Evolutionary conservation across 2,329 filamentous ascomycete species (phyloP), one percentile per base, ranked within the genome.

Genomic region (Xylaria polymorpha): DNA sequence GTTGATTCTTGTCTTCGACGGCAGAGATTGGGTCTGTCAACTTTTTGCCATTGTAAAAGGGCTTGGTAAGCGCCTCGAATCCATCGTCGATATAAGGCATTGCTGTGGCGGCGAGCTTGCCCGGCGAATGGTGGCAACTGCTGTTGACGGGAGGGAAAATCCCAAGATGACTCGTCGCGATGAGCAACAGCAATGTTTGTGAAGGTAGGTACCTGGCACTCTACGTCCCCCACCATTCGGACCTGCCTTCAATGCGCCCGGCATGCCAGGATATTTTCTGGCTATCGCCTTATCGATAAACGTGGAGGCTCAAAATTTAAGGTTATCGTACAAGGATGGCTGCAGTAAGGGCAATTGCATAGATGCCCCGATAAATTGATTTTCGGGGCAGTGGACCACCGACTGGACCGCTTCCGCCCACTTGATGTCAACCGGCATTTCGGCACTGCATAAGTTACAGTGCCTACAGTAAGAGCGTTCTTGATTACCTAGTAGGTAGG

Each of bases 1-100:
- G 86, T 80, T 98, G 97, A 89, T 95, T 98, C 85, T 99, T 99
- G 84, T 99, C 96, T 77, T 92, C 86, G 74, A 85, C 86, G 64
- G 85, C 89, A 35, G 85, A 89, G 73, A 91, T 88, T 50, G 88
- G 87, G 75, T 90, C 88, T 0, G 88, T 90, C 67, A 90, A 83
- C 79, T 87, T 88, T 81, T 90, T 91, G 77, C 88, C 88, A 75
- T 90, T 90, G 79, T 91, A 90, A 75, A 90, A 90, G 37, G 88
- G 88, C 83, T 90, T 87, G 69, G 90, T 79, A 56, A 91, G 86
- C 77, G 88, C 88, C 81, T 90, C 88, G 76, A 90, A 91, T 75
- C 87, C 87, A 80, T 90, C 87, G 79, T 90, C 87, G 72, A 87
- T 82, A 78, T 76, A 84, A 81, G 72, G 65, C 87, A 89, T 89